Evolutionary conservation across 2,329 filamentous ascomycete species (phyloP).

Genomic region (Allantophomopsis cytisporea): DNA sequence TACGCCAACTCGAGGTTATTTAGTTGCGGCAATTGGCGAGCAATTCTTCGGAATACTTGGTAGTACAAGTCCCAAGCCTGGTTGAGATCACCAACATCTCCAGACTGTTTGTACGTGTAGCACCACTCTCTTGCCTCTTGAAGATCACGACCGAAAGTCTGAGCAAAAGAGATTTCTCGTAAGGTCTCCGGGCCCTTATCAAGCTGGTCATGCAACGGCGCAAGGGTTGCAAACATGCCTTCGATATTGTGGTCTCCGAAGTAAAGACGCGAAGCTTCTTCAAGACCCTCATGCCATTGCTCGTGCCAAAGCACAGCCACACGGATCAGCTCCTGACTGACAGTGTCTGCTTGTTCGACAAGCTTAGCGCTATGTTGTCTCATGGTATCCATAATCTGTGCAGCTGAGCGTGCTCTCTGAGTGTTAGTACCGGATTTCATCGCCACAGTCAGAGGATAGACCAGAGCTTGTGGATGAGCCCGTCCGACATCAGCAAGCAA

Average conservation of each 20-base stretch:
- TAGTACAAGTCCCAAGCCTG: slow-evolving; percentile 99
- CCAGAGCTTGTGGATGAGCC: slow-evolving; percentile 86
- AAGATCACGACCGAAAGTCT: slow-evolving; percentile 91
- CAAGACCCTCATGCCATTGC: slow-evolving; percentile 94
- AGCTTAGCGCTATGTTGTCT: slow-evolving; percentile 83
- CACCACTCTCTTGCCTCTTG: slow-evolving; percentile 95
- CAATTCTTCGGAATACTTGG: slow-evolving; percentile 93
- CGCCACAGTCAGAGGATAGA: slow-evolving; percentile 93
- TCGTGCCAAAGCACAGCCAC: slow-evolving; percentile 98
- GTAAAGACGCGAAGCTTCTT: slow-evolving; percentile 91
- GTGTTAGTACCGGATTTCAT: slow-evolving; percentile 86
- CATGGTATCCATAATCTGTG: slow-evolving; percentile 96
- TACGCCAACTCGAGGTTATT: slow-evolving; percentile 91
- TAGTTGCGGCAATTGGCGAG: slow-evolving; percentile 81
- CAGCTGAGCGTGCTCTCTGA: slow-evolving; percentile 74
- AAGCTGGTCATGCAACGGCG: slow-evolving; percentile 81
- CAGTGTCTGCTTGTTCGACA: slow-evolving; percentile 87
- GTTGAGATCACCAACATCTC: slow-evolving; percentile 87
- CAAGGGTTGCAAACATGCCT: slow-evolving; percentile 87
- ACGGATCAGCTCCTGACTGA: slow-evolving; percentile 92
- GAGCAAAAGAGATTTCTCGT: slow-evolving; percentile 91
- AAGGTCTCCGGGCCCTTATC: slow-evolving; percentile 87
- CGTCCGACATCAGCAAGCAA: slow-evolving; percentile 86
- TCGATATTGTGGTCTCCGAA: slow-evolving; percentile 97
- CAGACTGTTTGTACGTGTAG: slow-evolving; percentile 76